Evolutionary conservation across 371 early-diverging fungal species (phyloP), one percentile per base, ranked within the genome.

Genomic region (Mortierella sp.): DNA sequence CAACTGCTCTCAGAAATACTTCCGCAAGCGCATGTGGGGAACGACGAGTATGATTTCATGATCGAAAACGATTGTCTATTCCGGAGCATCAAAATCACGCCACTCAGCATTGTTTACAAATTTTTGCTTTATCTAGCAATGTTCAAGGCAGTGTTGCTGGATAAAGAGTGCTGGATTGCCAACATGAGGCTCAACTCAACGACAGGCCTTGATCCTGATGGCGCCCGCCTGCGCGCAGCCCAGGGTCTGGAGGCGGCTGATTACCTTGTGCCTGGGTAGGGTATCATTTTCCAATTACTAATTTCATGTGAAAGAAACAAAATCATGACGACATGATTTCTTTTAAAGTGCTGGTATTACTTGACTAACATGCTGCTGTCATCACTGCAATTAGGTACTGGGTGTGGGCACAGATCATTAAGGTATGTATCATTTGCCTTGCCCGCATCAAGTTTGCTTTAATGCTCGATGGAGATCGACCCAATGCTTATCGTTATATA

Each of bases 1-100:
- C 57, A 89, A 90, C 69, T 93, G 93, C 60, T 90, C 92, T 32
- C 85, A 89, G 63, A 89, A 90, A 37, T 95, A 95, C 75, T 97
- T 96, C 82, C 85, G 98, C 69, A 95, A 96, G 75, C 86, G 96
- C 51, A 88, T 98, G 86, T 98, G 98, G 98, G 98, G 98, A 31
- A 94, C 90, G 7, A 88, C 86, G 45, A 88, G 91, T 91, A 85
- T 72, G 86, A 79, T 3, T 26, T 22, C 22, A 23, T 26, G 28
- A 37, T 47, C 35, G 13, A 40, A 9, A 9, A 40, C 40, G 3
- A 34, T 22, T 22, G 60, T n/a, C 29, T 17, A n/a, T n/a, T n/a
- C n/a, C n/a, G n/a, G 58, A 37, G 31, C 68, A 31, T 53, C 22
- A 31, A 17, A 68, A 49, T 29, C 28, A 9, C n/a, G 13, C 9